Base-by-base conservation (phyloP, 805 yeast species). In the Metschnikowia dekortorum region DNA sequence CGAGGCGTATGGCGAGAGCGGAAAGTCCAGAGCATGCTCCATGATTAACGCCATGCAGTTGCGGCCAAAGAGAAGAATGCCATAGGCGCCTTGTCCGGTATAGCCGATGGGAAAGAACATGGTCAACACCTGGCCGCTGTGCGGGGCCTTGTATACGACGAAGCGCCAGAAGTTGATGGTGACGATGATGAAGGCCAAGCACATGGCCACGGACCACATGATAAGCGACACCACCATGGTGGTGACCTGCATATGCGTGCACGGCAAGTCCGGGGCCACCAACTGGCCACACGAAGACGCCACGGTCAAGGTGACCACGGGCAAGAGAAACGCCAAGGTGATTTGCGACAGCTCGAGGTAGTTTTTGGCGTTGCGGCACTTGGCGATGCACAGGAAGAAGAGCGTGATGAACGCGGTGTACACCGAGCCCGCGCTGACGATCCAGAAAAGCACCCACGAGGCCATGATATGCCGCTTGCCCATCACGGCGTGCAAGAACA, bases 51-150 rank as follows among this genome's bases (percentile, higher is more conserved):
- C 14, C 58, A 61, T 50, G 43, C 63, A 60, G 59, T 81, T 78
- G 29, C 66, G 59, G 7, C 88, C 84, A 53, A 82, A 69, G 45
- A 79, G 65, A 54, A 84, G 66, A 11, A 87, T 75, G 2, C 87
- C 87, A 65, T 74, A 87, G 1, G 88, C 78, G 1, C 94, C 96
- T 67, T 90, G 97, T 16, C 96, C 96, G 61, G 87, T 65, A 39
- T 91, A 84, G 7, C 97, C 97, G 42, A 89, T 71, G 1, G 95
- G 90, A 47, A 89, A 75, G 61, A 89, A 88, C 44, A 82, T 68
- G n/a, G 90, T 77, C 61, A 85, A 84, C 2, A 85, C 76, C 43
- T 68, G 58, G 8, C 67, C 63, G 49, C 82, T 76, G 6, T 75
- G 68, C 2, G 96, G 91, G 28, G 84, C 65, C 55, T 83, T 83